Base-by-base conservation (phyloP, 441 rosid species). In the Eruca vesicaria region DNA sequence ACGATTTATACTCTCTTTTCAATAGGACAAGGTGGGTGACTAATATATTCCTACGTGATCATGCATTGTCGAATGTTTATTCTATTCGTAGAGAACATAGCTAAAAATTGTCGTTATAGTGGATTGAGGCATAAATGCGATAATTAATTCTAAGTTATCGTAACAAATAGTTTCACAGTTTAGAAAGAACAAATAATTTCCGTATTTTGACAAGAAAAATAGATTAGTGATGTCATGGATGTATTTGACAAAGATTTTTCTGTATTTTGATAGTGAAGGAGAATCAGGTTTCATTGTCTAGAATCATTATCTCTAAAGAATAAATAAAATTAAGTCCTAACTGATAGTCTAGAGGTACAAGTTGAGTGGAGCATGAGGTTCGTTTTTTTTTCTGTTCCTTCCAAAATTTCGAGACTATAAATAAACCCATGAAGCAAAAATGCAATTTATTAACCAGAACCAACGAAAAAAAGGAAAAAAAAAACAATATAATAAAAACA, bases 271-370 rank as follows among this genome's bases (percentile, higher is more conserved):
- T 59, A 8, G 38, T 59, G 38, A 45, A 65, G 1, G 10, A 15
- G 23, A 66, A 66, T 67, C 36, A 14, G 10, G 10, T n/a, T 68
- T 56, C 32, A n/a, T 15, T 56, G 43, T 66, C 73, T 58, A 66
- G 73, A 69, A 67, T 67, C 43, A 23, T 67, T 67, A 74, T 68
- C 68, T 35, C 36, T 18, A 38, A 61, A 60, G 69, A 75, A 75
- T 68, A 74, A 29, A 33, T 21, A 43, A 12, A 58, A 2, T 1
- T 9, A 18, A 33, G 43, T 64, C 32, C 29, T 7, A 7, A 38
- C 28, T 33, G 19, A 61, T 38, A 18, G 16, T 50, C 20, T 1
- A 71, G 53, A 63, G 9, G 1, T 59, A 58, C 36, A 26, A 38
- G 7, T 21, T 43, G 20, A 50, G 33, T 26, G 52, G 53, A 41